These are phyloP conservation scores for Tympanopsis confertula DNA, from an alignment of 2,329 filamentous ascomycete species.

Conservation along the genomic window DNA sequence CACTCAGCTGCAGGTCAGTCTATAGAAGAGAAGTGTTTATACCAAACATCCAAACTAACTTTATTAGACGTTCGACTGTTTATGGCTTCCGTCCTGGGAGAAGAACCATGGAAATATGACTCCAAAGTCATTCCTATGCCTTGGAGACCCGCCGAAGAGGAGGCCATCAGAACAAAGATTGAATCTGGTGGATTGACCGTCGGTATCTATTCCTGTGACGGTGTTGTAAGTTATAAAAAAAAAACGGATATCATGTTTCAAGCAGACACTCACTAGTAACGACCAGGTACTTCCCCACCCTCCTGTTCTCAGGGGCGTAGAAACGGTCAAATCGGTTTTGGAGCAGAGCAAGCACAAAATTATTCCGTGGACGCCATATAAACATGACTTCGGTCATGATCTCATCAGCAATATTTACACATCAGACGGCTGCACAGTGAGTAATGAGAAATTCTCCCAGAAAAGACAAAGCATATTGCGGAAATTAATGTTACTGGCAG, in stretches of 20 bases:
- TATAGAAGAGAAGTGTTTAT: slow-evolving; percentile 8
- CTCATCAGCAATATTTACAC: slow-evolving; percentile 13
- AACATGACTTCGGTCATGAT: slow-evolving; percentile 12
- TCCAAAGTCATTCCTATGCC: slow-evolving; percentile 20
- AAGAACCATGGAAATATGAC: slow-evolving; percentile 22
- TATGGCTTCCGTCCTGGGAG: slow-evolving; percentile 16
- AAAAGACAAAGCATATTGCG: not conserved
- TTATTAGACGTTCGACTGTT: slow-evolving; percentile 13
- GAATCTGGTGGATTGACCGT: slow-evolving; percentile 11
- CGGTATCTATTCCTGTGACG: slow-evolving; percentile 19
- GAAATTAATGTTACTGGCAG: slow-evolving; percentile 5
- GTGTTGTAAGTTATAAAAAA: slow-evolving; percentile 9
- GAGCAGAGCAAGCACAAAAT: slow-evolving; percentile 14
- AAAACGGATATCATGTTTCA: not conserved
- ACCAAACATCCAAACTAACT: slow-evolving; percentile 12
- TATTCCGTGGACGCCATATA: slow-evolving; percentile 16
- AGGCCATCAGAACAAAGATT: slow-evolving; percentile 10
- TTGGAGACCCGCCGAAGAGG: slow-evolving; percentile 18
- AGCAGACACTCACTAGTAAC: not conserved
- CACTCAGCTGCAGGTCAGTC: slow-evolving; percentile 12
- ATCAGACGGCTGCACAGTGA: slow-evolving; percentile 15
- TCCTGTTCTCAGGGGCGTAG: slow-evolving; percentile 18
- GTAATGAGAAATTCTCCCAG: slow-evolving; percentile 1
- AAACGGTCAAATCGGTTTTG: slow-evolving; percentile 12
- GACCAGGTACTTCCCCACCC: slow-evolving; percentile 20